Evolutionary conservation across 768 basidiomycete genomes (phyloP).

Genomic region (Suillus placidus): DNA sequence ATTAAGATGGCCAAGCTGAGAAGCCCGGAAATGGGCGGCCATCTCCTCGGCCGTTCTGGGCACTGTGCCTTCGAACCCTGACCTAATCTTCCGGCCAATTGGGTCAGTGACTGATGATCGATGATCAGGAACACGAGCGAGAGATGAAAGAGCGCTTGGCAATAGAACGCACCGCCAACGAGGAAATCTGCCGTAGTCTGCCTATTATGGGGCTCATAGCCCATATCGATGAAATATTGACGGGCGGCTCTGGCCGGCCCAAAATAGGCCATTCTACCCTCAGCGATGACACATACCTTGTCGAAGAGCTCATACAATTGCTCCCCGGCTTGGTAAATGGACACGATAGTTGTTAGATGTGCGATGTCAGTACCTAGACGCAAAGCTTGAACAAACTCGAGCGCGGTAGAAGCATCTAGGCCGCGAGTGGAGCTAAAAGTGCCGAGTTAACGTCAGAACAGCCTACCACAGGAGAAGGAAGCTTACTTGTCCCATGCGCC

Average conservation of each 20-base stretch:
- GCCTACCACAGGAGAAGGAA: not conserved
- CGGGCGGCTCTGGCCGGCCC: conserved; percentile 54
- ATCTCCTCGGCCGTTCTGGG: conserved; percentile 65
- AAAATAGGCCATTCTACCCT: conserved; percentile 58
- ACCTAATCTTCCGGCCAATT: conserved; percentile 52
- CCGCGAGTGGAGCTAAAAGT: conserved; percentile 61
- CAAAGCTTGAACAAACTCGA: conserved; percentile 71
- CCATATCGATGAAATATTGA: conserved; percentile 59
- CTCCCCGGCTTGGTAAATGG: conserved; percentile 85
- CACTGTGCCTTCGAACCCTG: conserved; percentile 39
- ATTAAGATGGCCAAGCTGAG: conserved; percentile 44
- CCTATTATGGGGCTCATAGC: conserved; percentile 53
- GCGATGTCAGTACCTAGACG: conserved; percentile 63
- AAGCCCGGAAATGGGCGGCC: conserved; percentile 48
- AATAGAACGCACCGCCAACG: conserved; percentile 38
- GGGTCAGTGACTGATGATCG: conserved; percentile 56
- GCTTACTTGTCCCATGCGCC: conserved; percentile 79
- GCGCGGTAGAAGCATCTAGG: conserved; percentile 68
- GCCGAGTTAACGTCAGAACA: not conserved
- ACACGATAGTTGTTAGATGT: conserved; percentile 66
- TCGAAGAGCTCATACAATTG: conserved; percentile 65
- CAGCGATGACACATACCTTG: conserved; percentile 64
- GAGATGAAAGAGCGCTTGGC: not conserved
- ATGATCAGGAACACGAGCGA: not conserved
- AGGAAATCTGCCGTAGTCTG: conserved; percentile 67